A percentile compares a stretch with the other conserved stretches of the same genome.
Evolutionary conservation across 139 green algal genomes (phyloP).

Genomic region (Nannochloris sp.): DNA sequence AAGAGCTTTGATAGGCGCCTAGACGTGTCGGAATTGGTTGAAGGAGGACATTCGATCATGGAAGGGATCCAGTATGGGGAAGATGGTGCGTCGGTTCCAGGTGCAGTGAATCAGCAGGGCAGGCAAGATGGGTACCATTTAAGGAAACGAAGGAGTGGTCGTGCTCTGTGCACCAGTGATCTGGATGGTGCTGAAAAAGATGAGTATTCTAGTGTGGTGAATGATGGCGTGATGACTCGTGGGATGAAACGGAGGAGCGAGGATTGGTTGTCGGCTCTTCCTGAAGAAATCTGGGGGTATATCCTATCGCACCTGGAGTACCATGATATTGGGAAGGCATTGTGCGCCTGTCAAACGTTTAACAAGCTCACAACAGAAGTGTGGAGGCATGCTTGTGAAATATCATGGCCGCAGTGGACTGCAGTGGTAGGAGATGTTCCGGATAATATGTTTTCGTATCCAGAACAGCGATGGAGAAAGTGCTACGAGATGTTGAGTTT

Average conservation of each 20-base stretch:
- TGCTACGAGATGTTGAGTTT: conserved; percentile 38
- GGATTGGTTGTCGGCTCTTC: background rate
- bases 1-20: too few relatives aligned
- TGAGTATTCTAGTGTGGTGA: background rate
- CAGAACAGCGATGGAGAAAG: conserved; percentile 27
- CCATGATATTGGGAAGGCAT: conserved; percentile 20
- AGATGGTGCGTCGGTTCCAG: too few relatives aligned
- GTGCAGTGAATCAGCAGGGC: too few relatives aligned
- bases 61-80: too few relatives aligned
- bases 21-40: too few relatives aligned
- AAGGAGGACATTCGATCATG: too few relatives aligned
- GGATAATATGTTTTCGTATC: background rate
- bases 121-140: too few relatives aligned
- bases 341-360: conserved; percentile 25
- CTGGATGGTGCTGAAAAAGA: background rate
- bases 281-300: conserved; percentile 27
- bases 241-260: background rate
- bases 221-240: background rate
- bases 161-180: too few relatives aligned
- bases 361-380: background rate
- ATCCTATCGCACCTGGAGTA: conserved; percentile 23
- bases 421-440: conserved; percentile 7
- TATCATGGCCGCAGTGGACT: conserved; percentile 35
- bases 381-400: conserved; percentile 29
- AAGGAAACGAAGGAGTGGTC: too few relatives aligned